Conservation (phyloP, 495 filamentous ascomycete species). For the Xylaria venustula region DNA sequence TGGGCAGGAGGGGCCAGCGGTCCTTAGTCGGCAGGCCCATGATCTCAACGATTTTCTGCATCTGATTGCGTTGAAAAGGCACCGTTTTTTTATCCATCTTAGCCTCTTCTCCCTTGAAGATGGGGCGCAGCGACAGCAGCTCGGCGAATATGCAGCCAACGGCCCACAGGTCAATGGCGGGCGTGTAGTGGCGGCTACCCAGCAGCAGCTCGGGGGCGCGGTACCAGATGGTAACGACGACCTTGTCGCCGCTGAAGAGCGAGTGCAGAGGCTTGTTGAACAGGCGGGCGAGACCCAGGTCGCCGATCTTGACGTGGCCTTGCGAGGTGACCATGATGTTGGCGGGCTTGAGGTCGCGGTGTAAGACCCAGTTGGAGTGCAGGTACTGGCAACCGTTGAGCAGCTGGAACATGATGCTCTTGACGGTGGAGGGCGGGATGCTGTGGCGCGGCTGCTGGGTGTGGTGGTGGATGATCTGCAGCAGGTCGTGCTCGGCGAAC, state of each 20-base stretch:
- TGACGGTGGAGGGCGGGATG: conserved; percentile 84
- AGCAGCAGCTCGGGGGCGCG: conserved; percentile 92
- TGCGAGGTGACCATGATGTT: conserved; percentile 97
- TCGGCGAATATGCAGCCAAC: conserved; percentile 98
- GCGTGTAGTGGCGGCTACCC: conserved; percentile 89
- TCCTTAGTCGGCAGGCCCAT: conserved; percentile 88
- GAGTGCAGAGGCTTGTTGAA: conserved; percentile 92
- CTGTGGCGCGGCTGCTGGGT: conserved; percentile 81
- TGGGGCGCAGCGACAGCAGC: conserved; percentile 82
- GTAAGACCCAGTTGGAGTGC: conserved; percentile 95
- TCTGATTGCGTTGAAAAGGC: conserved; percentile 95
- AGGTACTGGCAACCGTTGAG: conserved; percentile 92
- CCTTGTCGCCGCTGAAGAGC: conserved; percentile 92
- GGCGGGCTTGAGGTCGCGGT: conserved; percentile 94
- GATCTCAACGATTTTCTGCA: conserved; percentile 97
- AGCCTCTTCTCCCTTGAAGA: conserved; percentile 98
- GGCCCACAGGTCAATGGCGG: conserved; percentile 95
- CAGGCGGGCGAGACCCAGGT: conserved; percentile 85
- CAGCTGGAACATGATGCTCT: conserved; percentile 90
- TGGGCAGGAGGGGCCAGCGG: conserved; percentile 76
- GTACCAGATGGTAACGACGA: conserved; percentile 99
- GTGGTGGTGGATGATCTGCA: conserved; percentile 98
- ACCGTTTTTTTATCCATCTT: conserved; percentile 99
- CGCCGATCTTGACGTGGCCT: conserved; percentile 90
- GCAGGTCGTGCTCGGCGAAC: conserved; percentile 93